Percentiles rank a stretch among this genome's conserved stretches.
Conservation (phyloP, 257 asterid genomes). For the Solanum dulcamara region DNA sequence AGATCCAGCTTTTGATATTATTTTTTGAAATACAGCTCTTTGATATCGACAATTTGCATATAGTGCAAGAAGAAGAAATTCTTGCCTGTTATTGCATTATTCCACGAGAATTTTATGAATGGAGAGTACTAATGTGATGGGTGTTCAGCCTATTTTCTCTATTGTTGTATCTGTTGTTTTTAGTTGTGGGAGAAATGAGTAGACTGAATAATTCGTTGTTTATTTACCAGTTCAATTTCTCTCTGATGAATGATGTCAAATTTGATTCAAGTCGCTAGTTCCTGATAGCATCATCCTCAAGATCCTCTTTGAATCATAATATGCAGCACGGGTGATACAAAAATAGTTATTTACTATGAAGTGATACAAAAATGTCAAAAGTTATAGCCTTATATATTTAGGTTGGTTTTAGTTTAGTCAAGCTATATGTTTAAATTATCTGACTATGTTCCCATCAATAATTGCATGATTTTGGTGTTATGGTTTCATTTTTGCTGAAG, state of each 20-base stretch:
- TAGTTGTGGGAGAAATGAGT: neutral
- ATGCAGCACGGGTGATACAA: neutral
- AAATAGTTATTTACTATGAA: neutral
- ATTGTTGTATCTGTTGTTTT: neutral
- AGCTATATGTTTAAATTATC: neutral
- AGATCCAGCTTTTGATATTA: neutral
- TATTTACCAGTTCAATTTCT: neutral
- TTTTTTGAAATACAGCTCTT: neutral
- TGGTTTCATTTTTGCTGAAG: constrained; percentile 5
- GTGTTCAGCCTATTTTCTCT: neutral
- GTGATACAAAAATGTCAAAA: neutral
- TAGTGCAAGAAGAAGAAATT: neutral
- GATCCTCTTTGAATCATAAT: neutral
- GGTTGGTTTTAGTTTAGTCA: neutral
- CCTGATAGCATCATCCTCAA: neutral
- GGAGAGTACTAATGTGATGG: neutral
- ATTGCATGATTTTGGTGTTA: neutral
- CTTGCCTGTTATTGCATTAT: neutral
- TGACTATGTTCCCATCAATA: neutral
- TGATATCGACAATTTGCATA: neutral
- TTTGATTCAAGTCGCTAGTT: neutral
- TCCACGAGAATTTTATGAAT: neutral
- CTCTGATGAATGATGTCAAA: neutral
- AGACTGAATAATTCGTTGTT: neutral
- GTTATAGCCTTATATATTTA: neutral